Evolutionary conservation across 768 basidiomycete genomes (phyloP).

Genomic region (Tricholoma hemisulphureum): DNA sequence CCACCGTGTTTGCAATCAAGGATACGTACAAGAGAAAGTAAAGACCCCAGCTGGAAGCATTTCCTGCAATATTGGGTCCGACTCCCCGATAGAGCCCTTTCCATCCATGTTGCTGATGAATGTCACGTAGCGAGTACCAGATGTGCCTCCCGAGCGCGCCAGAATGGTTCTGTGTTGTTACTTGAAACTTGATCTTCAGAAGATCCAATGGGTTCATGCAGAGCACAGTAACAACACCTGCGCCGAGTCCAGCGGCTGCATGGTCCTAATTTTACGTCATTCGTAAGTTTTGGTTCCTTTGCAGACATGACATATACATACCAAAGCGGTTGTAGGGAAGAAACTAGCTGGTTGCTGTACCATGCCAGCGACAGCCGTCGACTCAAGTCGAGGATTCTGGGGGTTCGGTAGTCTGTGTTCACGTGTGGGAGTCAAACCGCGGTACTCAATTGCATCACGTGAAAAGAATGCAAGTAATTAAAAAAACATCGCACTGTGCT

Average conservation of each 20-base stretch:
- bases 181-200: slow-evolving; percentile 91
- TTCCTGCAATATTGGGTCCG: slow-evolving; percentile 88
- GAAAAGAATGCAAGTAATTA: no score
- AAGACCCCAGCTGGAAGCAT: slow-evolving; percentile 94
- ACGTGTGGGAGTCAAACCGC: no score
- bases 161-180: slow-evolving; percentile 63
- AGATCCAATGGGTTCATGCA: slow-evolving; percentile 98
- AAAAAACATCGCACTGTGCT: no score
- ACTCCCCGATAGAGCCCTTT: slow-evolving; percentile 88
- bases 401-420: no score
- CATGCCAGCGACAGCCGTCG: slow-evolving; percentile 33
- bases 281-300: neutral
- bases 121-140: slow-evolving; percentile 69
- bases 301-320: slow-evolving; percentile 20
- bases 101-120: slow-evolving; percentile 75
- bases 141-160: slow-evolving; percentile 72
- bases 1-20: neutral
- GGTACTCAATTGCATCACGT: no score
- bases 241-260: slow-evolving; percentile 90
- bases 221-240: slow-evolving; percentile 87
- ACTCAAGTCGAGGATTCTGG: neutral
- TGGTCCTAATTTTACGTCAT: slow-evolving; percentile 64
- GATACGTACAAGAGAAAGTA: slow-evolving; percentile 87
- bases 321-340: slow-evolving; percentile 50
- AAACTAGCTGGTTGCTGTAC: slow-evolving; percentile 47